Evolutionary conservation across 306 rosid species (phyloP), one percentile per base, ranked within the genome.

Genomic region (Vigna unguiculata): DNA sequence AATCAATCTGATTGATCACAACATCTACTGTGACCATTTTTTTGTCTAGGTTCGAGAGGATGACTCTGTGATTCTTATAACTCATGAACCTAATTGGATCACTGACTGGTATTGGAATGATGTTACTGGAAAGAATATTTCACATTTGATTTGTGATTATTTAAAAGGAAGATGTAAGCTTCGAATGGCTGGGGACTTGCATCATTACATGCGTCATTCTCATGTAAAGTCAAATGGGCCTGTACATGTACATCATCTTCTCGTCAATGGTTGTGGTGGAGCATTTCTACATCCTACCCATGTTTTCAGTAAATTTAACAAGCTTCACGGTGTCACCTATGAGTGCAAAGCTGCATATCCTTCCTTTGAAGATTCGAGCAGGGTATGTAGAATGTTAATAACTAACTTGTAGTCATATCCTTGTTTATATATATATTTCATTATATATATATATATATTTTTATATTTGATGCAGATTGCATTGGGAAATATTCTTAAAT

Each of bases 171-270:
- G 98, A 76, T 96, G 99, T 79, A 96, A 89, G 84, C 97, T 92
- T 77, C 90, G 98, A 65, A 87, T 96, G 82, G 97, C 99, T 68
- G 99, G 99, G 78, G 99, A 96, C 85, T 87, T 96, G 91, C 99
- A 96, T 86, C 99, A 96, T 84, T 96, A 96, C 87, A 89, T 96
- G 97, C 97, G 99, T 41, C 99, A 96, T 89, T 92, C 99, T 46
- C 83, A 77, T 77, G 90, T 87, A 71, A 84, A 86, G 63, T 89
- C 99, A 68, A 93, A 91, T 19, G 97, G 87, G 15, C 90, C 93
- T 76, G 86, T 86, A 60, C 88, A 87, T 59, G 88, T 87, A 65
- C 98, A 86, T 54, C 97, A 96, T 82, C 93, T 96, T 62, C 85
- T 96, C 64, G 92, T 96, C 76, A 96, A 96, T 87, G 99, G 99